A percentile compares a stretch with the other conserved stretches of the same genome.
phyloP scores from a whole-genome alignment of 345 rosid species.

The Dimocarpus longan region DNA sequence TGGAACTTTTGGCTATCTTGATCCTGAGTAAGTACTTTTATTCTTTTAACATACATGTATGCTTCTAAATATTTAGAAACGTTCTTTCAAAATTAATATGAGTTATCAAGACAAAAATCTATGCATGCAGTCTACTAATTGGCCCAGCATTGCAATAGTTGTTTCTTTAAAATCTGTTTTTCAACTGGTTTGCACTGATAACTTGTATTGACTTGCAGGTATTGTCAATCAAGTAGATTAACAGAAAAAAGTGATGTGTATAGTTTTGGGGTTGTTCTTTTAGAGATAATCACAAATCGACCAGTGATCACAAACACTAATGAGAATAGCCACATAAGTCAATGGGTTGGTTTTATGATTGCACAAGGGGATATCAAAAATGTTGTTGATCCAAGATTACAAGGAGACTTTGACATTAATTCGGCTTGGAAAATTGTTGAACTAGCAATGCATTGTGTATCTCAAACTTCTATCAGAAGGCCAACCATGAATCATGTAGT shows the following conservation, averaged over 20 bases:
- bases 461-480: conserved; percentile 32
- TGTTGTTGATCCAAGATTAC: conserved; percentile 43
- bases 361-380: conserved; percentile 44
- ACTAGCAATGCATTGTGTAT: conserved; percentile 46
- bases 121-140: too few relatives aligned
- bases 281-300: conserved; percentile 44
- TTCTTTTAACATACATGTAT: too few relatives aligned
- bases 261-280: conserved; percentile 51
- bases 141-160: too few relatives aligned
- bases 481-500: conserved; percentile 44
- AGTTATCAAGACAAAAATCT: too few relatives aligned
- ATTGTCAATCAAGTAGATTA: conserved; percentile 33
- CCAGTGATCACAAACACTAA: conserved; percentile 26
- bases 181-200: neutral
- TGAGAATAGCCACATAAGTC: conserved; percentile 31
- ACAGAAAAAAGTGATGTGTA: conserved; percentile 50
- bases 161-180: neutral
- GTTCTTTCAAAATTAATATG: too few relatives aligned
- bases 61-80: too few relatives aligned
- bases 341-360: conserved; percentile 42
- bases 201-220: conserved; percentile 20
- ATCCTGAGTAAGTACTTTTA: conserved; percentile 46
- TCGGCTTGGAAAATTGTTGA: conserved; percentile 55
- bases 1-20: conserved; percentile 59
- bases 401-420: conserved; percentile 33